A percentile compares a stretch with the other conserved stretches of the same genome.
Conservation (phyloP, 257 asterid genomes). For the Scutellaria minor region DNA sequence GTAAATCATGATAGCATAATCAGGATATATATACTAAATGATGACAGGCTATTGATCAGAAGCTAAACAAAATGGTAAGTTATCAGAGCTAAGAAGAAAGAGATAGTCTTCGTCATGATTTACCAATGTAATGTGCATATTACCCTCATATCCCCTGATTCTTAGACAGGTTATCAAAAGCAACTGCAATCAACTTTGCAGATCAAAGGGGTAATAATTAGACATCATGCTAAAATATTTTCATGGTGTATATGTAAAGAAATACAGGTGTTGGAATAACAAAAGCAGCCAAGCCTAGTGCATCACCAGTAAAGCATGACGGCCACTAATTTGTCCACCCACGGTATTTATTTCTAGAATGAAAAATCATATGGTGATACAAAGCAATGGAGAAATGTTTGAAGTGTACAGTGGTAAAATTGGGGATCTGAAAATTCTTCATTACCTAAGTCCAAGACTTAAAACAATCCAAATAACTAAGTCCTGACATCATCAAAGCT, state of each 20-base stretch:
- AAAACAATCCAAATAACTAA: not conserved
- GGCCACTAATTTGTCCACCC: not conserved
- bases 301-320: conserved; percentile 17
- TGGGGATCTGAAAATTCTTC: not conserved
- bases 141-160: not conserved
- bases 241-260: not conserved
- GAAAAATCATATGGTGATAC: not conserved
- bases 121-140: not conserved
- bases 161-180: not conserved
- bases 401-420: not conserved
- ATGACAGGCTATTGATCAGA: not conserved
- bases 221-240: not conserved
- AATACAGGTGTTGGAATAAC: not conserved
- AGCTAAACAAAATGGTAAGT: not conserved
- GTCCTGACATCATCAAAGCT: not conserved
- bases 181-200: conserved; percentile 3
- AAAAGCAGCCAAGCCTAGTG: not conserved
- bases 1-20: conserved; percentile 4
- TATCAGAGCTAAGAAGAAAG: not conserved
- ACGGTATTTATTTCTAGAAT: not conserved
- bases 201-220: not conserved
- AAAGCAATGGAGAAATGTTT: not conserved
- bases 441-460: not conserved
- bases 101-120: not conserved
- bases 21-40: not conserved